Evolutionary conservation across 805 yeast species (phyloP).

Genomic region (Wickerhamiella parazyma): DNA sequence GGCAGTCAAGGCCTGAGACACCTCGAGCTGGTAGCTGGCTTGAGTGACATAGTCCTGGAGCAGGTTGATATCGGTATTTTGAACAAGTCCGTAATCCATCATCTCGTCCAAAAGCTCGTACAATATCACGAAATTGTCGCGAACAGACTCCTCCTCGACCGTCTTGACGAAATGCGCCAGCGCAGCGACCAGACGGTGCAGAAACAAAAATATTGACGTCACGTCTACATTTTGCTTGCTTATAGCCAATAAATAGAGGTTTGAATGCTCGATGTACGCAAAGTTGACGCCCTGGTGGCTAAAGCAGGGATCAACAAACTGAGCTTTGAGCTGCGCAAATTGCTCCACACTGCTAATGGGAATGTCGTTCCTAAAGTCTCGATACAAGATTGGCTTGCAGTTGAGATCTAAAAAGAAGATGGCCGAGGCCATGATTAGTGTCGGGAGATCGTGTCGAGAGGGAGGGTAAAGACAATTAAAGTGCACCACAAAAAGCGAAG

Average conservation of each 20-base stretch:
- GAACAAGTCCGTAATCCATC: constrained; percentile 80
- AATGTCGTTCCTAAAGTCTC: constrained; percentile 63
- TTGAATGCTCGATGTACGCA: constrained; percentile 39
- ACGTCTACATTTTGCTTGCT: constrained; percentile 32
- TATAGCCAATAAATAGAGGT: constrained; percentile 29
- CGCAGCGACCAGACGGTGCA: constrained; percentile 35
- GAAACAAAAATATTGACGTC: constrained; percentile 44
- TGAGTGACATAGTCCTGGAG: constrained; percentile 65
- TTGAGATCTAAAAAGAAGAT: constrained; percentile 54
- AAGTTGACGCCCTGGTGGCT: constrained; percentile 39
- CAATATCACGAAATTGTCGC: constrained; percentile 60
- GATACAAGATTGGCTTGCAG: constrained; percentile 51
- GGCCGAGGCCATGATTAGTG: constrained; percentile 45
- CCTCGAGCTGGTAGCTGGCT: constrained; percentile 32
- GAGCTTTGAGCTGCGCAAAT: constrained; percentile 42
- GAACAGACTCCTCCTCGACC: constrained; percentile 44
- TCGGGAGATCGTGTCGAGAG: neutral
- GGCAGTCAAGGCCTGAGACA: constrained; percentile 49
- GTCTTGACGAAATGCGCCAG: constrained; percentile 34
- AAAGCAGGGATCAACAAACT: constrained; percentile 34
- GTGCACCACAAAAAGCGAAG: too few relatives aligned
- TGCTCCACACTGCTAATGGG: constrained; percentile 44
- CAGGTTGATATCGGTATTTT: constrained; percentile 65
- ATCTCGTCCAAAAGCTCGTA: constrained; percentile 81
- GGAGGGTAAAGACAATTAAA: neutral